These are phyloP conservation scores for Dalechampia spathulata DNA, from an alignment of 441 rosid species.

Conservation along the genomic window DNA sequence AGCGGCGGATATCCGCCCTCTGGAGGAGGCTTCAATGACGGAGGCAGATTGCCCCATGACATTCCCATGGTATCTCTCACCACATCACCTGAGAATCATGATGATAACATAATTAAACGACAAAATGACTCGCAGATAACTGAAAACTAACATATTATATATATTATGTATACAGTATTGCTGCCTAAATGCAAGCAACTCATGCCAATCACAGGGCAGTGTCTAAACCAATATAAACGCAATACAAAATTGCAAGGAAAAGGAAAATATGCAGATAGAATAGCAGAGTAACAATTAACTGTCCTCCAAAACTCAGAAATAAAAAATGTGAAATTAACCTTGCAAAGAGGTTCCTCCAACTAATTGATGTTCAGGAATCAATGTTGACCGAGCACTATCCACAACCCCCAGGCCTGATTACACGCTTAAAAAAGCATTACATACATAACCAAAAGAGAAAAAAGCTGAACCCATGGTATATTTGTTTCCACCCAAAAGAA, in stretches of 20 bases:
- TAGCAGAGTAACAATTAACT: no score
- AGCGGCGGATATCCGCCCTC: slow-evolving; percentile 59
- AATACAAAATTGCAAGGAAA: no score
- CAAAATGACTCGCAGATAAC: neutral
- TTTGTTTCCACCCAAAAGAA: no score
- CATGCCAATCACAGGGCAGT: neutral
- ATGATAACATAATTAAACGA: neutral
- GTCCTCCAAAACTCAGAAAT: neutral
- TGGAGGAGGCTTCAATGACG: slow-evolving; percentile 81
- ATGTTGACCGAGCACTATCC: slow-evolving; percentile 13
- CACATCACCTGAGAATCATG: slow-evolving; percentile 32
- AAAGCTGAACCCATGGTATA: no score
- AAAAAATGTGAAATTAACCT: slow-evolving; percentile 14
- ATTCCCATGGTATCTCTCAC: slow-evolving; percentile 33
- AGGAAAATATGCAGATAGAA: no score
- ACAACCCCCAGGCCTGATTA: slow-evolving; percentile 11
- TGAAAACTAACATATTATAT: neutral
- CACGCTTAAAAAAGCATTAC: neutral
- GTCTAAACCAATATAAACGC: no score
- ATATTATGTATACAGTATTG: neutral
- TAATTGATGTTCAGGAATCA: slow-evolving; percentile 17
- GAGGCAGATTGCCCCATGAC: slow-evolving; percentile 79
- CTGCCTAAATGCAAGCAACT: neutral
- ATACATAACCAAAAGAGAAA: no score
- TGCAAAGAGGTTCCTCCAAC: slow-evolving; percentile 21